Base-by-base conservation (phyloP, 2,329 filamentous ascomycete species). In the Penicillium janthinellum region DNA sequence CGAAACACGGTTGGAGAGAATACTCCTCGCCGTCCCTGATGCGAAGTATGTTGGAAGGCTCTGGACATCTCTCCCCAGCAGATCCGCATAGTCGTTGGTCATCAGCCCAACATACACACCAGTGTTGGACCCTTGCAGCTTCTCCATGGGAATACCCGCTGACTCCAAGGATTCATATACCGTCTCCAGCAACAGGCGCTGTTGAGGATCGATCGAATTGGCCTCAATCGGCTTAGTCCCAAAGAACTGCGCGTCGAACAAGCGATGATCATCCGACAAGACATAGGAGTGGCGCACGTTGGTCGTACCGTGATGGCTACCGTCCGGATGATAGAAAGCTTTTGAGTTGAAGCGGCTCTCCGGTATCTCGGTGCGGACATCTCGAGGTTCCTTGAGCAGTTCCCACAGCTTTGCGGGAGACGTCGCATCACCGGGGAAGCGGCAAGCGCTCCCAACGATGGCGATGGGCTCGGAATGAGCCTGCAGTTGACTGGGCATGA, bases 1-100 rank as follows among this genome's bases (percentile, higher is more conserved):
- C 0, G 74, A 77, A 5, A 78, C 57, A 0, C 77, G 72, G 28
- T 79, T 79, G 1, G 78, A 73, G 3, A 79, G 60, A 11, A 80
- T 78, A 31, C 72, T 73, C 15, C 71, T 62, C 2, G 73, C 70
- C 41, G 68, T 75, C n/a, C 75, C 73, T 1, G 72, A 73, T n/a
- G 69, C 65, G 12, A 64, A 64, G 41, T 70, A 70, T 7, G 63
- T 66, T 0, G 68, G 66, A 7, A 70, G 59, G 14, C 58, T 64
- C 28, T 70, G 65, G 17, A 65, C 60, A 55, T 71, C 68, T 10
- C 61, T 57, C 11, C 64, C 63, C 14, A 67, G 35, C 12, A 72
- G 49, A 28, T 69, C 67, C 15, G 61, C 56, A 51, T 70, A 71
- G 52, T 71, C 70, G 35, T 67, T 68, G 14, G 62, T 67, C 70